Evolutionary conservation across 257 asterid genomes (phyloP).

Genomic region (Lavandula angustifolia): DNA sequence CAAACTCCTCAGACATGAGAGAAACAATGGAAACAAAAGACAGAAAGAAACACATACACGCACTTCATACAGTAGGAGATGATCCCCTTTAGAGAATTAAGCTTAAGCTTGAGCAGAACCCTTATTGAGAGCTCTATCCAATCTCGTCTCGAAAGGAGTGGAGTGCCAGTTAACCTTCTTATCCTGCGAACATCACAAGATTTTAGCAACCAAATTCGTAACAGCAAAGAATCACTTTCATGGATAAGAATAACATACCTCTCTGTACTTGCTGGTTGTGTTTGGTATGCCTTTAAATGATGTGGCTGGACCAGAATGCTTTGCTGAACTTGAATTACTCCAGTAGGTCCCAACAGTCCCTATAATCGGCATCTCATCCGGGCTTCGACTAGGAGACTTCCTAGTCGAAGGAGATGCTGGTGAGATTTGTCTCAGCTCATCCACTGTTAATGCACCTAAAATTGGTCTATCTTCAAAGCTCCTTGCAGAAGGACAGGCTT

Average conservation of each 20-base stretch:
- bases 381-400: constrained; percentile 82
- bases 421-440: constrained; percentile 76
- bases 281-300: constrained; percentile 88
- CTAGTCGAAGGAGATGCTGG: constrained; percentile 56
- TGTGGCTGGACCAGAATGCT: constrained; percentile 45
- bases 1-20: constrained; percentile 18
- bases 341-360: constrained; percentile 94
- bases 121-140: constrained; percentile 70
- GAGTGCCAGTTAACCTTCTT: constrained; percentile 85
- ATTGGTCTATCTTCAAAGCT: constrained; percentile 90
- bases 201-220: constrained; percentile 18
- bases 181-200: constrained; percentile 60
- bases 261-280: constrained; percentile 89
- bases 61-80: constrained; percentile 26
- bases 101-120: constrained; percentile 49
- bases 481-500: constrained; percentile 47
- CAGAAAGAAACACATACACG: constrained; percentile 19
- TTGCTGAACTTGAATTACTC: constrained; percentile 49
- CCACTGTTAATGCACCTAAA: constrained; percentile 91
- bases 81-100: constrained; percentile 16
- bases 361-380: constrained; percentile 88
- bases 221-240: constrained; percentile 20
- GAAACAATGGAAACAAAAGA: constrained; percentile 17
- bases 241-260: constrained; percentile 46
- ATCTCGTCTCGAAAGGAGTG: constrained; percentile 86